Evolutionary conservation across 2,329 filamentous ascomycete species (phyloP), one percentile per base, ranked within the genome.

Genomic region (Alternaria tenuissima): DNA sequence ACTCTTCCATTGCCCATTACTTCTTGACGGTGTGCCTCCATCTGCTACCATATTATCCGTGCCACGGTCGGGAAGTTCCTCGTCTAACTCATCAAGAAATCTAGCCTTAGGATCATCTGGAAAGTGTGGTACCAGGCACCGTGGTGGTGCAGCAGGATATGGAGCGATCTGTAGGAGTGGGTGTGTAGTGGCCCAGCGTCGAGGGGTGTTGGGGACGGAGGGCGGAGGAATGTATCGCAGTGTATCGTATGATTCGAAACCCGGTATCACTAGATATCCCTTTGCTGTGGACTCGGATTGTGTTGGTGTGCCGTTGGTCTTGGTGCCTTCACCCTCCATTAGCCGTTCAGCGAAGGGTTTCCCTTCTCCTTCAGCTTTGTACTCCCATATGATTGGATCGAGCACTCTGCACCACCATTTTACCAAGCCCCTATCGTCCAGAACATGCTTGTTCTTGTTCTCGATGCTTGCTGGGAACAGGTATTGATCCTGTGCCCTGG

Each of bases 331-430:
- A 67, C 72, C 67, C 26, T 80, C 71, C 39, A 59, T 58, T 43
- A 78, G 55, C 30, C 69, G 72, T 44, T 76, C 67, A n/a, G 63
- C 65, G 28, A 78, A 70, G 11, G 68, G 73, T 63, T 67, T 74
- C 14, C 71, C 66, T 48, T 74, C 72, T 5, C 81, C 81, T 28
- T 85, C 79, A 14, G 79, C 67, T 74, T 79, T 65, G 76, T 84
- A 74, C 72, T 81, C 67, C 52, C 83, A 81, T 11, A 96, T 79
- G 4, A 97, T 82, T 0, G 91, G 91, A 72, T 97, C 90, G 12
- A 97, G 81, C 11, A 94, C 91, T 16, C 88, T 89, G 74, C 93
- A 97, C 95, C 95, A 99, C 95, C 95, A 99, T 71, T 90, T 92
- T 20, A 99, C 92, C 52, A 99, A 82, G 0, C 91, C 92, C 32